phyloP scores from a whole-genome alignment of 306 rosid species.

The Castanea sativa region DNA sequence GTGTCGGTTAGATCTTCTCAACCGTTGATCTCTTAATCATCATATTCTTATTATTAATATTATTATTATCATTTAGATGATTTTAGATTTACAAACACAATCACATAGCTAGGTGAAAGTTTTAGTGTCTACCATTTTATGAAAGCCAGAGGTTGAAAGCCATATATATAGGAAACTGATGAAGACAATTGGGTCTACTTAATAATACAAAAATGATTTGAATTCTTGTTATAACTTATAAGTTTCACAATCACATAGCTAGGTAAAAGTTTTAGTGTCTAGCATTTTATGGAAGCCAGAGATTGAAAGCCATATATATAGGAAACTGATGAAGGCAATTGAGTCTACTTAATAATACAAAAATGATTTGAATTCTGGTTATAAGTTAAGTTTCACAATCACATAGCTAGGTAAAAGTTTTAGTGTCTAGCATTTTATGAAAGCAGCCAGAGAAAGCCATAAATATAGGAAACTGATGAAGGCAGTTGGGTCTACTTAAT shows the following conservation, averaged over 20 bases:
- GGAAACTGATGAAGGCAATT: background rate
- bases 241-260: background rate
- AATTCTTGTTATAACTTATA: too few species aligned
- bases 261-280: background rate
- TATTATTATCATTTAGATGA: background rate
- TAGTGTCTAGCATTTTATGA: background rate
- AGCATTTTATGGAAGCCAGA: background rate
- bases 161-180: background rate
- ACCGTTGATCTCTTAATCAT: background rate
- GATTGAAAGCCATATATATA: background rate
- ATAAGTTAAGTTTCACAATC: too few species aligned
- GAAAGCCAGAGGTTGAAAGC: conserved; percentile 8
- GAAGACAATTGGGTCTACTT: background rate
- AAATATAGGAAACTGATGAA: background rate
- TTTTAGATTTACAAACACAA: too few species aligned
- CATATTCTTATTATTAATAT: background rate
- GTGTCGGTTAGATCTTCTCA: background rate
- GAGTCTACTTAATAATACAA: background rate
- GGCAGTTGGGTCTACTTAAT: background rate
- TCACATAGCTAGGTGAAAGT: background rate
- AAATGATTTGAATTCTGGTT: background rate
- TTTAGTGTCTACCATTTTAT: background rate
- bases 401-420: background rate
- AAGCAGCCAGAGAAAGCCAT: conserved; percentile 1
- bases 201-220: background rate